Percentiles rank a stretch among this genome's conserved stretches.
Conservation (phyloP, 768 basidiomycete species). For the Tubosaeta sp. region DNA sequence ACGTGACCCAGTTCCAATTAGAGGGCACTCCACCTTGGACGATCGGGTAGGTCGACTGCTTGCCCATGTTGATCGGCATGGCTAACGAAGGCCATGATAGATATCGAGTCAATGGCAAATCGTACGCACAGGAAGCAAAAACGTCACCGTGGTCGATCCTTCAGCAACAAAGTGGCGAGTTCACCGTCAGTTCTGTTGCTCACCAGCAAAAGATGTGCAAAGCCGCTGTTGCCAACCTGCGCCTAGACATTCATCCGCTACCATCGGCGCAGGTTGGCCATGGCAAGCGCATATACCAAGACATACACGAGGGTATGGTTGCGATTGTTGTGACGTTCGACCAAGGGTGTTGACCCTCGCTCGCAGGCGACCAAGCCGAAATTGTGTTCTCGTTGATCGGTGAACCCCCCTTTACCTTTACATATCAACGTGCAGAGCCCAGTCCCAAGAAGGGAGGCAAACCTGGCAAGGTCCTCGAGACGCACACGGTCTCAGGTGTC, state of each 20-base stretch:
- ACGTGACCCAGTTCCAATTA: slow-evolving; percentile 84
- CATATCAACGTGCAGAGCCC: slow-evolving; percentile 82
- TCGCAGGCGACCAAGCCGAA: slow-evolving; percentile 83
- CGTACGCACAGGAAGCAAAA: slow-evolving; percentile 68
- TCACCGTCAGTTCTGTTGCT: slow-evolving; percentile 82
- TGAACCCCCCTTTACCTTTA: slow-evolving; percentile 94
- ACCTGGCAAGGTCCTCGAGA: slow-evolving; percentile 79
- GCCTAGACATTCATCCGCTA: slow-evolving; percentile 70
- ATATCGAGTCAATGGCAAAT: slow-evolving; percentile 76
- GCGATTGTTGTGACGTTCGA: neutral
- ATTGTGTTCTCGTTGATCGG: slow-evolving; percentile 88
- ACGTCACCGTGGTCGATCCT: slow-evolving; percentile 81
- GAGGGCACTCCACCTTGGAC: slow-evolving; percentile 95
- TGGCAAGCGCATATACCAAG: slow-evolving; percentile 75
- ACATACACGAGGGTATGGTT: slow-evolving; percentile 78
- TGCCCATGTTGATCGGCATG: neutral
- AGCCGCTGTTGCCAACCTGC: slow-evolving; percentile 70
- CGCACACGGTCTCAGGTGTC: slow-evolving; percentile 83
- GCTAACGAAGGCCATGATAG: slow-evolving; percentile 36
- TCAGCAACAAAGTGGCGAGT: slow-evolving; percentile 78
- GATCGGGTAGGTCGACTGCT: slow-evolving; percentile 54
- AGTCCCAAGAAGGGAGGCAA: slow-evolving; percentile 63
- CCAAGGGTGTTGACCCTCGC: neutral
- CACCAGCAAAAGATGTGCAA: slow-evolving; percentile 93
- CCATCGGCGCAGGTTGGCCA: slow-evolving; percentile 88